These are phyloP conservation scores for Fusarium verticillioides DNA, from an alignment of 2,329 filamentous ascomycete species.

Conservation along the genomic window DNA sequence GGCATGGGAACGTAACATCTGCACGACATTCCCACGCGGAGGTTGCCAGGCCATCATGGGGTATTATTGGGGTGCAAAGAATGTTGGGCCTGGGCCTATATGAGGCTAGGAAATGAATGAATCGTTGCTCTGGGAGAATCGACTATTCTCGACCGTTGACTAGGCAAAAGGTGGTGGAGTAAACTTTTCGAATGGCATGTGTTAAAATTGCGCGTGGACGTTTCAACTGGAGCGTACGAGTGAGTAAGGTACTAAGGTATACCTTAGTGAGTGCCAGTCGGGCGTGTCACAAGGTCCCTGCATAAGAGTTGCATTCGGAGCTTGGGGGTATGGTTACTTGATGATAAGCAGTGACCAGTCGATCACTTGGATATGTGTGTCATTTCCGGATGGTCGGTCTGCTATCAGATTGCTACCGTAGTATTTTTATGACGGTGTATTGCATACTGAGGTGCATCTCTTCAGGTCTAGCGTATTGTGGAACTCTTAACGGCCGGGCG, in stretches of 20 bases:
- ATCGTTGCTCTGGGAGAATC: conserved; percentile 4
- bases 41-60: conserved; percentile 6
- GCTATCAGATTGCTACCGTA: background rate
- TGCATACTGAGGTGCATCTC: background rate
- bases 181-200: conserved; percentile 21
- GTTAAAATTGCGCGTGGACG: conserved; percentile 30
- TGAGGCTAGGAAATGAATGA: background rate
- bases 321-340: background rate
- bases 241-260: background rate
- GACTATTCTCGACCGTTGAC: conserved; percentile 5
- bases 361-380: background rate
- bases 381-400: background rate
- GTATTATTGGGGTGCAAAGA: background rate
- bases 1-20: background rate
- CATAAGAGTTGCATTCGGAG: conserved; percentile 4
- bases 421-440: background rate
- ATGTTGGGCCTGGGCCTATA: conserved; percentile 1
- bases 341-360: background rate
- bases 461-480: conserved; percentile 9
- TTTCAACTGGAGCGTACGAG: conserved; percentile 1
- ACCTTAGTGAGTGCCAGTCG: background rate
- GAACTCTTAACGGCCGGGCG: background rate
- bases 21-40: conserved; percentile 23
- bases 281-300: conserved; percentile 26
- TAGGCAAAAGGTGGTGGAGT: conserved; percentile 1